Evolutionary conservation across 73 alveolate species (phyloP), one percentile per base, ranked within the genome.

Genomic region (Paramecium sexaurelia): DNA sequence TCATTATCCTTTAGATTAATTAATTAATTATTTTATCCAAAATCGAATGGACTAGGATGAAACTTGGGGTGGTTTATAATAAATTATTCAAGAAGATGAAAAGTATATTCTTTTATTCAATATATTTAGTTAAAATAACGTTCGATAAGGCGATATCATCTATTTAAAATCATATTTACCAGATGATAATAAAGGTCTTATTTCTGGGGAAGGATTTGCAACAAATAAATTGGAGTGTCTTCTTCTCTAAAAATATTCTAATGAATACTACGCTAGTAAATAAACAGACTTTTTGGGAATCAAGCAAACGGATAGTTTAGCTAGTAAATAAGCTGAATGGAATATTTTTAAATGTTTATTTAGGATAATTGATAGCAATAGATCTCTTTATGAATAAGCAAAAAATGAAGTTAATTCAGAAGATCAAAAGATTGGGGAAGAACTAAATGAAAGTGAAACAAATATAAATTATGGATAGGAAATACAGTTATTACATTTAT

Each of bases 191-290:
- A 83, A 83, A 22, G 92, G 92, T 35, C 41, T 83, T 3, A 47
- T 83, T 7, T 35, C 87, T 35, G 92, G 92, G 3, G 92, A 83
- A 7, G 92, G 92, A 83, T 35, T 83, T 22, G 92, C 55, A 35
- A 19, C 84, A 29, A 83, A 83, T 22, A 83, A 45, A 26, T 41
- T 83, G 55, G 92, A 83, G 22, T 83, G 92, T 35, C 75, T 83
- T 29, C 43, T 61, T 6, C 39, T 61, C 11, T 32, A 61, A 61
- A 61, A 61, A 61, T 61, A 26, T 0, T 61, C 43, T 26, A 32
- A 61, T 11, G 43, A 61, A 3, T 15, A 26, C 8, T 61, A 3
- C 4, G 67, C 19, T 3, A 15, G 7, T 17, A 61, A 61, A 22
- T 61, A 24, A 61, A 32, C 37, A 0, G 83, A 61, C 20, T 15